Percentiles rank a stretch among this genome's conserved stretches.
Conservation (phyloP, 345 rosid genomes). For the Aegle marmelos region DNA sequence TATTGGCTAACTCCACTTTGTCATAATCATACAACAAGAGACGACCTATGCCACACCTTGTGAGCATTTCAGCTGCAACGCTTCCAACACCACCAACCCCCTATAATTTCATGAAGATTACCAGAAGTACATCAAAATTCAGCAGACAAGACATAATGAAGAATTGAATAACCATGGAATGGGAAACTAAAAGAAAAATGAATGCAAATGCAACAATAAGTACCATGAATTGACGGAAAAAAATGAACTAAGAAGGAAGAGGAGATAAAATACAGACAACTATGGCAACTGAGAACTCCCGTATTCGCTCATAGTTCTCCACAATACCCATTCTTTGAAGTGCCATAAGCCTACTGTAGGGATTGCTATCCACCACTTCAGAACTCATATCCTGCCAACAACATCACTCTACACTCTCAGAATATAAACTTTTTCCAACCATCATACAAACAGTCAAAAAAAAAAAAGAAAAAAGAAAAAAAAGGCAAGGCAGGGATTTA, state of each 20-base stretch:
- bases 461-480: no score
- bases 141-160: background rate
- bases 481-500: background rate
- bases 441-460: background rate
- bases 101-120: constrained; percentile 33
- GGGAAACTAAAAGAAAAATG: background rate
- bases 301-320: constrained; percentile 78
- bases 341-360: constrained; percentile 98
- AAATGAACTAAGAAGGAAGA: constrained; percentile 7
- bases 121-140: constrained; percentile 1
- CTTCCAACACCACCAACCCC: constrained; percentile 99
- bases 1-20: constrained; percentile 93
- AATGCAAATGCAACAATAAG: background rate
- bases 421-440: background rate
- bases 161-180: background rate
- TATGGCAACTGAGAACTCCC: constrained; percentile 89
- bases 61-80: constrained; percentile 99
- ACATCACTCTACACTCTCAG: background rate
- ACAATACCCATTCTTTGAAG: constrained; percentile 99
- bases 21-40: constrained; percentile 95
- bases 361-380: constrained; percentile 95
- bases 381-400: constrained; percentile 85
- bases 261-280: constrained; percentile 69
- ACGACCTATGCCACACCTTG: constrained; percentile 96
- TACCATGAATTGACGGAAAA: background rate